Percentiles rank a stretch among this genome's conserved stretches.
These are phyloP conservation scores for Athelia sp. DNA, from an alignment of 1,284 basidiomycete species.

Conservation along the genomic window DNA sequence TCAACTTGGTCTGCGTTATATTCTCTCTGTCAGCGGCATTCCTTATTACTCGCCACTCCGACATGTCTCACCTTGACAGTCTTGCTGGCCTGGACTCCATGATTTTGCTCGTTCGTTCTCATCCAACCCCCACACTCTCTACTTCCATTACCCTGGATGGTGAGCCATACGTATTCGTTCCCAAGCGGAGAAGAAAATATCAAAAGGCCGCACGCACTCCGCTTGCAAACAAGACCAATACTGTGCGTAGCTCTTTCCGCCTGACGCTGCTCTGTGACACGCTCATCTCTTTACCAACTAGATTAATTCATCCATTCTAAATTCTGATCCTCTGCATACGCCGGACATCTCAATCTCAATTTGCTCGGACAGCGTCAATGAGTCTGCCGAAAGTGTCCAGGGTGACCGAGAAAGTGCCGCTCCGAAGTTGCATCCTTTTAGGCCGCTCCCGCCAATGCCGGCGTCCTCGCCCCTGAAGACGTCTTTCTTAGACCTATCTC, in stretches of 20 bases:
- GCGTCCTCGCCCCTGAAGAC: slow-evolving; percentile 31
- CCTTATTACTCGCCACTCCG: slow-evolving; percentile 4
- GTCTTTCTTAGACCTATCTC: slow-evolving; percentile 28
- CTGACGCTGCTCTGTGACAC: background rate
- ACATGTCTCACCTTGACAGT: slow-evolving; percentile 18
- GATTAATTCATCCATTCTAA: slow-evolving; percentile 9
- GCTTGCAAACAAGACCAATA: slow-evolving; percentile 21
- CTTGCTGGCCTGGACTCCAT: slow-evolving; percentile 36
- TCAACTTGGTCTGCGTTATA: slow-evolving; percentile 1
- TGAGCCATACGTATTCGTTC: background rate
- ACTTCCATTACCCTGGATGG: background rate
- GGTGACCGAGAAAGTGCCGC: slow-evolving; percentile 18
- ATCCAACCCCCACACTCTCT: background rate
- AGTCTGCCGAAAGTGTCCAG: slow-evolving; percentile 12
- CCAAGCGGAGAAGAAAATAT: background rate
- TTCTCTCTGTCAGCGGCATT: background rate
- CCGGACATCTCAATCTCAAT: slow-evolving; percentile 4
- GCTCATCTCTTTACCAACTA: slow-evolving; percentile 9
- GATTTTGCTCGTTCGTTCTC: slow-evolving; percentile 26
- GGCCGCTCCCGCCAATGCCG: slow-evolving; percentile 27
- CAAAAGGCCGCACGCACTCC: slow-evolving; percentile 16
- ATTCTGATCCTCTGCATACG: slow-evolving; percentile 9
- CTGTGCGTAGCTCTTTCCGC: slow-evolving; percentile 25
- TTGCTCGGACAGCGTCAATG: background rate
- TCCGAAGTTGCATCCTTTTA: slow-evolving; percentile 13